Base-by-base conservation (phyloP, 2,329 filamentous ascomycete genomes). In the Chalaropsis ovoidea region DNA sequence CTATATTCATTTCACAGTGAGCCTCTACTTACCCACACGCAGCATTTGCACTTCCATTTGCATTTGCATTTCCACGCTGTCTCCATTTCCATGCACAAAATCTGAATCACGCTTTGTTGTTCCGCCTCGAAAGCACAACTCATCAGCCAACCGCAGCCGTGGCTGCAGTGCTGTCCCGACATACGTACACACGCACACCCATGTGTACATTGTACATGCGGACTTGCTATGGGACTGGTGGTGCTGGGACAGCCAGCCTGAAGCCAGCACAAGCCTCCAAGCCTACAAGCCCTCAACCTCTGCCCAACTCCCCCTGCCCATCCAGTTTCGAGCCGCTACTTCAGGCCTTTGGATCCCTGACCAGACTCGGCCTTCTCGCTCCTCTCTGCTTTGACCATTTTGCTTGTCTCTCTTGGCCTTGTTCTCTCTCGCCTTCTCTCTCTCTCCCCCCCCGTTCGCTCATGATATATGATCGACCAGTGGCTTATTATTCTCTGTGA, bases 401-500 rank as follows among this genome's bases (percentile, higher is more conserved):
- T 61, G 31, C 45, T 11, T 60, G 24, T 65, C 42, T 31, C 58
- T 62, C 61, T 39, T 63, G 41, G 17, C 19, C 43, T 61, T 61
- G 24, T 8, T 61, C 61, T 52, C 39, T 60, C 56, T 45, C 41
- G 19, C 10, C 45, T n/a, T 11, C 42, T 41, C 17, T 10, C 19
- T n/a, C 41, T 45, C 47, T 47, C 42, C 35, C 13, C 58, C 39
- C 15, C 43, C 39, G 17, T 17, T 13, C 45, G 42, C 56, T 41
- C 56, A 62, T 67, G 65, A 67, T 42, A 35, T 56, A 67, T 67
- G 66, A 63, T 65, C 54, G 66, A 52, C 63, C 66, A 65, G 63
- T 67, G 66, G 63, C 66, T 67, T 65, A 67, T 67, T 63, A 61
- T 67, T 45, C 56, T 67, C 65, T 41, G 47, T 65, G 60, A 31